A percentile compares a stretch with the other conserved stretches of the same genome.
Evolutionary conservation across 1,139 yeast genomes (phyloP).

Genomic region (Spathaspora sp.): DNA sequence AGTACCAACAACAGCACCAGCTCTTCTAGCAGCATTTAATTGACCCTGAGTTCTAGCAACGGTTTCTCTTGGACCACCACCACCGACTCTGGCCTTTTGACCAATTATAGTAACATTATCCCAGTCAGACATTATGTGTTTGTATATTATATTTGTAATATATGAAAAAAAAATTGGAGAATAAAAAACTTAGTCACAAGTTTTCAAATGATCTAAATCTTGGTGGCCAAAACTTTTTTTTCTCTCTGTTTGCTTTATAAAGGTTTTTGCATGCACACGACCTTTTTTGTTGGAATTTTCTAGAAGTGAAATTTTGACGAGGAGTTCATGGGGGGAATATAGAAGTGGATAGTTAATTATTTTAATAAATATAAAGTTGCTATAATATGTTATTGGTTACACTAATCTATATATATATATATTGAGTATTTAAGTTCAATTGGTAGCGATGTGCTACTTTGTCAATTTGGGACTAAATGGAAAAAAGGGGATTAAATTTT

Average conservation of each 20-base stretch:
- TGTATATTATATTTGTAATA: neutral
- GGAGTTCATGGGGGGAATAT: no score
- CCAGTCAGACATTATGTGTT: conserved; percentile 66
- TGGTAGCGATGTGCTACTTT: neutral
- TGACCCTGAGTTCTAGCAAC: conserved; percentile 80
- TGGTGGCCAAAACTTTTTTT: neutral
- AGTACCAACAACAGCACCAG: conserved; percentile 83
- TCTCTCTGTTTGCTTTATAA: neutral
- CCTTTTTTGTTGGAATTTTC: conserved; percentile 3
- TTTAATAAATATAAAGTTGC: no score
- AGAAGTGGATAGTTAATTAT: no score
- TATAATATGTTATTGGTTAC: no score
- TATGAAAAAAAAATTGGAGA: neutral
- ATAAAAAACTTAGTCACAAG: neutral
- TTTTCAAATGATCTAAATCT: neutral
- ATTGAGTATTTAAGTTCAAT: neutral
- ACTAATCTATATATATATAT: neutral
- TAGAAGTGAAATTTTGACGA: neutral
- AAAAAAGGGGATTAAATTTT: neutral
- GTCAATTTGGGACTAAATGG: neutral
- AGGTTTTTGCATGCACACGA: conserved; percentile 2
- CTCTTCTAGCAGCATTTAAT: conserved; percentile 90
- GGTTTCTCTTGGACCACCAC: conserved; percentile 81
- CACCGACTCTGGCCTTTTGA: conserved; percentile 81
- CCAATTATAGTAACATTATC: conserved; percentile 88